Base-by-base conservation (phyloP, 495 filamentous ascomycete species). In the Platismatia glauca region DNA sequence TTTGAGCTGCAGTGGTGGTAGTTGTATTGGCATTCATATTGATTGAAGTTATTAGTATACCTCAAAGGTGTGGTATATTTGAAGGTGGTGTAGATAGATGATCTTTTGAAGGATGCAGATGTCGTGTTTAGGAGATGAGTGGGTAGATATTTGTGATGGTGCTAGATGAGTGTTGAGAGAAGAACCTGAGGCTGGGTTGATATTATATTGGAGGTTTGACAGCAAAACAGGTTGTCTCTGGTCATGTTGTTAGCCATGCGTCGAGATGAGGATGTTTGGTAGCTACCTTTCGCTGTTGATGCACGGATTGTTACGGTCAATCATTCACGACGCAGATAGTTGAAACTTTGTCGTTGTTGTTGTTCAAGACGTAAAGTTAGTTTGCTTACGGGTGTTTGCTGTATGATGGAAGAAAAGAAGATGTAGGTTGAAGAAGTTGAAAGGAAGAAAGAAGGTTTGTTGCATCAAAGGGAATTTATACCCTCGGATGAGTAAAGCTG, bases 391-490 rank as follows among this genome's bases (percentile, higher is more conserved):
- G 9, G 46, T 55, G 37, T 29, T 33, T 64, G 62, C 56, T 55
- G 41, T 4, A 22, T 22, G 33, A 27, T 16, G n/a, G 37, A 46
- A 24, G 41, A 33, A 39, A 48, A 7, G 34, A 37, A 46, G 44
- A 46, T 29, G 56, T 34, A 48, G 29, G 44, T 53, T n/a, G n/a
- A n/a, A n/a, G n/a, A n/a, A n/a, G n/a, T n/a, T n/a, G n/a, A n/a
- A n/a, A 55, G 46, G 35, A 38, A 39, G 31, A 16, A 57, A 29
- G 55, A 46, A 61, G 63, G 63, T 8, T 61, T 48, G 63, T 44
- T 61, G 46, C 63, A 65, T 55, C 20, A 43, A n/a, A 61, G 50
- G 58, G 59, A 35, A 56, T 61, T 37, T 43, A 61, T 57, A 53
- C 31, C 12, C 27, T 43, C 22, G 37, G 37, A 50, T 37, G 27